Evolutionary conservation across 306 rosid species (phyloP).

Genomic region (Fagus crenata): DNA sequence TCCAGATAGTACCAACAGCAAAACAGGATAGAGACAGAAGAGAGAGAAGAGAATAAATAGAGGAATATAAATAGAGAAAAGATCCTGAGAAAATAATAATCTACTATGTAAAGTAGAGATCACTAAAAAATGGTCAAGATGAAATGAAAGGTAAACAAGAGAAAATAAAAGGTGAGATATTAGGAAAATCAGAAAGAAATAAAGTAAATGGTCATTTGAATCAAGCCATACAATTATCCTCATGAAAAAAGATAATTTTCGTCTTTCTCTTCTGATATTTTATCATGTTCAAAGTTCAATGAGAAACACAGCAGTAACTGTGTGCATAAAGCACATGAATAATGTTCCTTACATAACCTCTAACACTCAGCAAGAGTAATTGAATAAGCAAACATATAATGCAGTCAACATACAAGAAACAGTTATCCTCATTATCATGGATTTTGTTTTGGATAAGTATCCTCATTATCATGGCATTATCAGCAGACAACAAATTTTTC

Average conservation of each 20-base stretch:
- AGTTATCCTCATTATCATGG: not conserved
- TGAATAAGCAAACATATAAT: not conserved
- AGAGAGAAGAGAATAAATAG: slow-evolving; percentile 88
- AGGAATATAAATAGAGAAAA: slow-evolving; percentile 56
- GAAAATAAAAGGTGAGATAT: not conserved
- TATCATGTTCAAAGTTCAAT: not conserved
- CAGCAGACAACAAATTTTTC: not conserved
- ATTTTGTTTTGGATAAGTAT: not conserved
- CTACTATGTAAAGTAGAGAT: slow-evolving; percentile 31
- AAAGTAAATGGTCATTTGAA: not conserved
- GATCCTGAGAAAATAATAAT: slow-evolving; percentile 20
- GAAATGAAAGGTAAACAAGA: slow-evolving; percentile 10
- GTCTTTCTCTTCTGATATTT: not conserved
- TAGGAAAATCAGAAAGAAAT: not conserved
- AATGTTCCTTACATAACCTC: not conserved
- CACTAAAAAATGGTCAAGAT: slow-evolving; percentile 1
- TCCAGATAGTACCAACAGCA: slow-evolving; percentile 69
- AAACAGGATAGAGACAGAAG: slow-evolving; percentile 80
- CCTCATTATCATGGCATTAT: not conserved
- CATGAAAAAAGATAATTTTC: not conserved
- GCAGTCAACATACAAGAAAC: slow-evolving; percentile 1
- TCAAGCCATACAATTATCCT: not conserved
- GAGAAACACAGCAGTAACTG: not conserved
- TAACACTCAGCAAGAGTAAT: not conserved
- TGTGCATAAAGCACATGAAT: not conserved